Evolutionary conservation across 2,329 filamentous ascomycete species (phyloP), one percentile per base, ranked within the genome.

Genomic region (Sclerotinia sclerotiorum): DNA sequence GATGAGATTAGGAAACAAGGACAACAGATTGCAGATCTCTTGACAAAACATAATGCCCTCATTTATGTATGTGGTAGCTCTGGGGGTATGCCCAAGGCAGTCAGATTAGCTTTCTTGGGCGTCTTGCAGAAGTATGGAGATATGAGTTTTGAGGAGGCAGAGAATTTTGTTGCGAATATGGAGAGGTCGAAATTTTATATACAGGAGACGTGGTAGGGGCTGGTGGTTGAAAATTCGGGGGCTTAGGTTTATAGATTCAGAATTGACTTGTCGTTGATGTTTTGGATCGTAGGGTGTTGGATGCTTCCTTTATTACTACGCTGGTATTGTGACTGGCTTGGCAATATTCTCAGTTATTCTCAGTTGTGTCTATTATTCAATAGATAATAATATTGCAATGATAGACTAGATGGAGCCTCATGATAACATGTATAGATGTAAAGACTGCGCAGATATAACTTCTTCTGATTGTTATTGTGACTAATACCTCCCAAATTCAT

Each of bases 21-120:
- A 8, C 51, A 71, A n/a, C 6, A 68, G 15, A 55, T 78, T 1
- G 85, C 82, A 73, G 76, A 81, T 19, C 76, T 85, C n/a, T 76
- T 91, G 6, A 78, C 91, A 6, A 78, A 82, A 48, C 75, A 80
- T 17, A 73, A 79, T 0, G 88, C 87, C 0, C 82, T 86, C 19
- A 81, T 87, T 0, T 86, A 83, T 72, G 80, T 88, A 27, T 87
- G 85, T 73, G 86, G 85, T 17, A 79, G 76, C 67, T 90, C 87
- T 0, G 90, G 90, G 0, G 85, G 84, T 69, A 92, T 92, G 90
- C 89, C 90, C 1, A 86, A 88, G 74, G 88, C 87, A 15, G 87
- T 92, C 1, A 81, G 88, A 24, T 85, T 88, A 75, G 88, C 89
- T 5, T 79, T 92, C 35, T 81, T 88, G n/a, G 87, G 90, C 74